Evolutionary conservation across 202 grass and related monocot species (phyloP).

Genomic region (Eragrostis tef): DNA sequence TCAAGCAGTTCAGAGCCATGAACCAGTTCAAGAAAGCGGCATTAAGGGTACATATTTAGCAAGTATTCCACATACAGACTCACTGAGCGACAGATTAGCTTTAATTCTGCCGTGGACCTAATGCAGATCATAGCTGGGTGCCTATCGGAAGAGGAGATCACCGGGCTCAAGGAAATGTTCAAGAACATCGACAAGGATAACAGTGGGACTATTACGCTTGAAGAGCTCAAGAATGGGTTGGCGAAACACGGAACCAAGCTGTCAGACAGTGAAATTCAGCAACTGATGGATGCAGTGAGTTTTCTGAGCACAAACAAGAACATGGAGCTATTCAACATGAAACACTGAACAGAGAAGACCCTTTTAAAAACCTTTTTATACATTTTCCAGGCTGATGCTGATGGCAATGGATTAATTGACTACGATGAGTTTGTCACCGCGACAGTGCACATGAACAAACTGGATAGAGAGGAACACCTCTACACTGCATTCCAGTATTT

Average conservation of each 20-base stretch:
- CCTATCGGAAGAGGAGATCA: constrained; percentile 81
- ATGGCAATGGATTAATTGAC: constrained; percentile 81
- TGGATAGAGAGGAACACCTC: constrained; percentile 85
- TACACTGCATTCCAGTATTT: constrained; percentile 87
- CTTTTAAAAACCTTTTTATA: neutral
- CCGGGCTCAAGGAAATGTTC: constrained; percentile 80
- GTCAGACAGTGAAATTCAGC: constrained; percentile 59
- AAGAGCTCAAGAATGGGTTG: constrained; percentile 68
- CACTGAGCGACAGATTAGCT: neutral
- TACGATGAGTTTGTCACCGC: constrained; percentile 85
- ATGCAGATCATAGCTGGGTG: constrained; percentile 77
- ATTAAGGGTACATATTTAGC: constrained; percentile 50
- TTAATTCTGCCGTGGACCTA: neutral
- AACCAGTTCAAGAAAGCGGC: constrained; percentile 89
- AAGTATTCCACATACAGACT: neutral
- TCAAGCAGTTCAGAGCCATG: constrained; percentile 77
- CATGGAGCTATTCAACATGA: neutral
- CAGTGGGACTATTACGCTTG: constrained; percentile 72
- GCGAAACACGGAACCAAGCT: constrained; percentile 73
- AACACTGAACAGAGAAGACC: neutral
- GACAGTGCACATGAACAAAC: constrained; percentile 79
- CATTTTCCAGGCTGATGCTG: constrained; percentile 69
- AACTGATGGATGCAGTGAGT: constrained; percentile 87
- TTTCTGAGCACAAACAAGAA: neutral
- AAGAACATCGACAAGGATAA: constrained; percentile 85